Conservation (phyloP, 352 stramenopile species). For the Phytophthora pistaciae region DNA sequence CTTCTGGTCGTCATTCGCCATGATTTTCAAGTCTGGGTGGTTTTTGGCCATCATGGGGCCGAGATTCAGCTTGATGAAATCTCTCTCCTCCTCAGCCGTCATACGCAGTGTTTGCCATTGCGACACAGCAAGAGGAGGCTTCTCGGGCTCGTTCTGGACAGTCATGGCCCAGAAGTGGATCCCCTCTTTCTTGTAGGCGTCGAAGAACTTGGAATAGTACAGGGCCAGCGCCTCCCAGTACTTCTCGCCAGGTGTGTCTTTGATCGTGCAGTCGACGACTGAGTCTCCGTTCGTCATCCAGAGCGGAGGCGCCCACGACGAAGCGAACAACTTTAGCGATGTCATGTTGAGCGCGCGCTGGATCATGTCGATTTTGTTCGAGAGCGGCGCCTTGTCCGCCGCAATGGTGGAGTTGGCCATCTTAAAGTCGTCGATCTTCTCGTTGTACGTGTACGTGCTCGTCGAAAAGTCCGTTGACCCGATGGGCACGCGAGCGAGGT, state of each 20-base stretch:
- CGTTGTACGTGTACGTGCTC: constrained; percentile 85
- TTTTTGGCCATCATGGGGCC: constrained; percentile 66
- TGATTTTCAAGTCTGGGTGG: constrained; percentile 82
- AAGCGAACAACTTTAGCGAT: constrained; percentile 80
- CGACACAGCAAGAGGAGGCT: constrained; percentile 36
- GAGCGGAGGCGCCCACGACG: constrained; percentile 79
- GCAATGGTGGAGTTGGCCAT: constrained; percentile 69
- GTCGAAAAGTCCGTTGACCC: constrained; percentile 78
- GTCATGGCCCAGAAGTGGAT: constrained; percentile 84
- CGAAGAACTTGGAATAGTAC: constrained; percentile 22
- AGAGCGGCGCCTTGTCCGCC: constrained; percentile 13
- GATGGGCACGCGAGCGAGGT: constrained; percentile 82
- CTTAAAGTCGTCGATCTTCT: constrained; percentile 67
- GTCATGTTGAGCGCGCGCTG: constrained; percentile 55
- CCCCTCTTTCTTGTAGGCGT: constrained; percentile 47
- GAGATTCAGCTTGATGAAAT: constrained; percentile 83
- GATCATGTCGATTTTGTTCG: constrained; percentile 20
- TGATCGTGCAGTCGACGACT: constrained; percentile 56
- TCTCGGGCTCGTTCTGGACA: constrained; percentile 85
- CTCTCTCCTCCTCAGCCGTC: constrained; percentile 46
- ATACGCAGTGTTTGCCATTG: constrained; percentile 66
- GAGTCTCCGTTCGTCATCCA: constrained; percentile 85
- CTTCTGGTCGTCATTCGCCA: constrained; percentile 88
- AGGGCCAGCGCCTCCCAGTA: constrained; percentile 69
- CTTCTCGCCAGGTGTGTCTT: constrained; percentile 54